phyloP scores from a whole-genome alignment of 2,329 filamentous ascomycete species.

The Talaromyces sp. region DNA sequence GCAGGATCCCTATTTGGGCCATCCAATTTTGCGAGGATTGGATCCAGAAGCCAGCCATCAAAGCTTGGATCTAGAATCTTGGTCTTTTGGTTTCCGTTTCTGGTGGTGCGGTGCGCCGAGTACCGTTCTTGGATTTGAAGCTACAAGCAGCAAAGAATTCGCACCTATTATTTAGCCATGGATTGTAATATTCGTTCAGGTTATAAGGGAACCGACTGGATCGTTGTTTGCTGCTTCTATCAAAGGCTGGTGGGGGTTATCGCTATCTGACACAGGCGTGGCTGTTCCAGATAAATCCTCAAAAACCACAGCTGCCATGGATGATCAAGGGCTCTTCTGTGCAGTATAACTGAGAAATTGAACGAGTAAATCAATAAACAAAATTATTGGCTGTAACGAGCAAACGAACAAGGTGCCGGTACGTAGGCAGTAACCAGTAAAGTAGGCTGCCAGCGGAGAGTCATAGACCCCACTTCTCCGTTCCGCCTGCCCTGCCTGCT shows the following conservation, averaged over 20 bases:
- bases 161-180: background rate
- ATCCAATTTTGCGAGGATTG: slow-evolving; percentile 66
- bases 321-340: background rate
- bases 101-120: slow-evolving; percentile 63
- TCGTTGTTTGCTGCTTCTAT: slow-evolving; percentile 64
- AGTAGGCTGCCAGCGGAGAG: background rate
- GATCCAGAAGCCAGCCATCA: slow-evolving; percentile 67
- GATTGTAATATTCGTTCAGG: background rate
- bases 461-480: background rate
- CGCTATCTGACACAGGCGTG: slow-evolving; percentile 26
- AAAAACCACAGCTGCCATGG: slow-evolving; percentile 23
- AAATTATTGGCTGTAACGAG: background rate
- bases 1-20: slow-evolving; percentile 59
- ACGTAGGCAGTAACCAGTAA: no score
- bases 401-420: background rate
- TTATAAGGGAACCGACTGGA: slow-evolving; percentile 48
- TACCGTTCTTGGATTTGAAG: slow-evolving; percentile 66
- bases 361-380: background rate
- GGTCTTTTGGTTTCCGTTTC: slow-evolving; percentile 69
- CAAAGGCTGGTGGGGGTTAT: slow-evolving; percentile 73
- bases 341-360: background rate
- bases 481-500: background rate
- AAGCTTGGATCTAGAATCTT: slow-evolving; percentile 69
- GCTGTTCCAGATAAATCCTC: slow-evolving; percentile 32
- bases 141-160: slow-evolving; percentile 4